Base-by-base conservation (phyloP, 305 asterid species). In the Fraxinus paxiana region DNA sequence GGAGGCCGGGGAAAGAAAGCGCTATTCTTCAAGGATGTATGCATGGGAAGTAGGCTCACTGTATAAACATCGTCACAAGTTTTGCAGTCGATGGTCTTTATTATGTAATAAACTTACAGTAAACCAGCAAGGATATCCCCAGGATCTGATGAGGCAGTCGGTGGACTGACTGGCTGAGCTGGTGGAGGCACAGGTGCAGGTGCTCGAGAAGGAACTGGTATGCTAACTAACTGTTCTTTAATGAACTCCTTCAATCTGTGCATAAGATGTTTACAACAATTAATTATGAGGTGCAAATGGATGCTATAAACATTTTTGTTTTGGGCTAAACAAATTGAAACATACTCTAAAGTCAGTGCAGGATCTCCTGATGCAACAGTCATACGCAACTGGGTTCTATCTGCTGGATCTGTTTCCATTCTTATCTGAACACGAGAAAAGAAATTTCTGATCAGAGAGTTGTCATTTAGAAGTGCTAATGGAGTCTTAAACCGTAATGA, bases 361-460 rank as follows among this genome's bases (percentile, higher is more conserved):
- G 97, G 97, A 86, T 94, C 98, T 83, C 98, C 99, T 0, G 99
- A 94, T 83, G 98, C 98, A 80, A 92, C 85, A 2, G 99, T 96
- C 91, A 94, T 90, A n/a, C 99, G 97, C 81, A 96, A 78, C 84
- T 96, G 99, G 17, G 99, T 93, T 89, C 98, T 89, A 84, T 96
- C 98, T 3, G 98, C 97, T 77, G 99, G 98, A 88, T 96, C 99
- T 22, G 99, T 96, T 91, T 96, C 99, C 82, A 96, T 89, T 91
- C 99, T 89, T 84, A 89, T 76, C 99, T 96, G 92, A 76, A 79
- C 69, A 67, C 71, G 77, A 46, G 71, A 77, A 71, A 85, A 35
- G 17, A 69, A 69, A 15, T 28, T 65, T 69, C 33, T 63, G n/a
- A 63, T 63, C 34, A 24, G 72, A 63, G 12, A 63, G 33, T 9